A percentile compares a stretch with the other conserved stretches of the same genome.
These are phyloP conservation scores for Orbilia quercus DNA, from an alignment of 2,329 filamentous ascomycete genomes.

Conservation along the genomic window DNA sequence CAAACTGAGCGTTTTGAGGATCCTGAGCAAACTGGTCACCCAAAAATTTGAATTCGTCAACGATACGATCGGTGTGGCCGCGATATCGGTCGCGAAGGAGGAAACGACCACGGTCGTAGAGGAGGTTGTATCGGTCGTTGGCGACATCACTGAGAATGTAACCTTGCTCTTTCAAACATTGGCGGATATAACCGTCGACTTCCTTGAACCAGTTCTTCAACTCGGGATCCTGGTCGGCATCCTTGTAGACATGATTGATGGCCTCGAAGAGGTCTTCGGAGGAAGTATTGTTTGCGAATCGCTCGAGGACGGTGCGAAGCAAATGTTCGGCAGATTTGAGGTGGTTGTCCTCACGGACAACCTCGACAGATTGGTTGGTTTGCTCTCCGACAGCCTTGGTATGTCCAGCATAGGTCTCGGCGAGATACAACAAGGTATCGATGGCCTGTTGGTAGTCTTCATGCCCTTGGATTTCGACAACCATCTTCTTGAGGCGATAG, in stretches of 20 bases:
- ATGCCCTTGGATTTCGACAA: constrained; percentile 95
- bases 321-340: constrained; percentile 80
- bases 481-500: constrained; percentile 96
- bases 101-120: constrained; percentile 87
- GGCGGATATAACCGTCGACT: constrained; percentile 80
- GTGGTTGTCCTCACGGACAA: constrained; percentile 73
- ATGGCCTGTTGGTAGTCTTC: constrained; percentile 94
- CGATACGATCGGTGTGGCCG: constrained; percentile 82
- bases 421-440: constrained; percentile 82
- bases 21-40: constrained; percentile 90
- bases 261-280: constrained; percentile 85
- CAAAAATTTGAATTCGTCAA: constrained; percentile 91
- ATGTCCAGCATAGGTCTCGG: constrained; percentile 85
- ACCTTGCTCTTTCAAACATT: constrained; percentile 86
- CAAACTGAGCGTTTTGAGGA: constrained; percentile 84
- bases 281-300: constrained; percentile 94
- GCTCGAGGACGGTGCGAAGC: constrained; percentile 87
- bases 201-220: constrained; percentile 89
- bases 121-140: constrained; percentile 80
- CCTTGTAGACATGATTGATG: constrained; percentile 84
- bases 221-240: constrained; percentile 87
- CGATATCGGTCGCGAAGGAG: constrained; percentile 90
- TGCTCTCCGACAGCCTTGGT: constrained; percentile 74
- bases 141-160: constrained; percentile 86
- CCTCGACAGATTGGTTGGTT: constrained; percentile 76